A percentile compares a stretch with the other conserved stretches of the same genome.
Conservation (phyloP, 1,139 yeast species). For the Nakaseomyces nivariensis region DNA sequence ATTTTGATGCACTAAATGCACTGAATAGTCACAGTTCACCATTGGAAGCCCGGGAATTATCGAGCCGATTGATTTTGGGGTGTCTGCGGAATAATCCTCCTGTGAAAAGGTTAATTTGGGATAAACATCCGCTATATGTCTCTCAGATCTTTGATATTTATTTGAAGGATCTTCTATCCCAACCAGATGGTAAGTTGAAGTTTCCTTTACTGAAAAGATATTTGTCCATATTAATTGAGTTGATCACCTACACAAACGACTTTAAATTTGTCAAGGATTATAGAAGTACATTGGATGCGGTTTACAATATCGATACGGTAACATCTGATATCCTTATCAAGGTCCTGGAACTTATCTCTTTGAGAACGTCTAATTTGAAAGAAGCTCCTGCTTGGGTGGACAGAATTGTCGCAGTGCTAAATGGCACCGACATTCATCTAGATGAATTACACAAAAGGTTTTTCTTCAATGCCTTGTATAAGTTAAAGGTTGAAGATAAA, state of each 20-base stretch:
- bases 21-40: slow-evolving; percentile 12
- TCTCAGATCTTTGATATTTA: slow-evolving; percentile 10
- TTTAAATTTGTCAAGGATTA: slow-evolving; percentile 4
- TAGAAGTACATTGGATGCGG: neutral
- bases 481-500: slow-evolving; percentile 26
- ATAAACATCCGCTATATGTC: slow-evolving; percentile 13
- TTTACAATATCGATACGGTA: slow-evolving; percentile 9
- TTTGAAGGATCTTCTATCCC: slow-evolving; percentile 7
- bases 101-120: slow-evolving; percentile 36
- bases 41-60: slow-evolving; percentile 34
- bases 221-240: slow-evolving; percentile 20
- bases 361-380: neutral
- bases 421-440: slow-evolving; percentile 16
- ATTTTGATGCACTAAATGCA: slow-evolving; percentile 18
- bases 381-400: slow-evolving; percentile 20
- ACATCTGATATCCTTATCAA: slow-evolving; percentile 13
- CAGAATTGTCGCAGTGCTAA: slow-evolving; percentile 19
- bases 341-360: slow-evolving; percentile 20
- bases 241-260: slow-evolving; percentile 9
- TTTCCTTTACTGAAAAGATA: slow-evolving; percentile 19
- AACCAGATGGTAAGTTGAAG: slow-evolving; percentile 3
- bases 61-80: slow-evolving; percentile 44
- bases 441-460: slow-evolving; percentile 36
- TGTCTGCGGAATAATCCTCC: slow-evolving; percentile 64
- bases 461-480: slow-evolving; percentile 37